Percentiles rank a stretch among this genome's conserved stretches.
These are phyloP conservation scores for Pugionium dolabratum DNA, from an alignment of 345 rosid species.

Conservation along the genomic window DNA sequence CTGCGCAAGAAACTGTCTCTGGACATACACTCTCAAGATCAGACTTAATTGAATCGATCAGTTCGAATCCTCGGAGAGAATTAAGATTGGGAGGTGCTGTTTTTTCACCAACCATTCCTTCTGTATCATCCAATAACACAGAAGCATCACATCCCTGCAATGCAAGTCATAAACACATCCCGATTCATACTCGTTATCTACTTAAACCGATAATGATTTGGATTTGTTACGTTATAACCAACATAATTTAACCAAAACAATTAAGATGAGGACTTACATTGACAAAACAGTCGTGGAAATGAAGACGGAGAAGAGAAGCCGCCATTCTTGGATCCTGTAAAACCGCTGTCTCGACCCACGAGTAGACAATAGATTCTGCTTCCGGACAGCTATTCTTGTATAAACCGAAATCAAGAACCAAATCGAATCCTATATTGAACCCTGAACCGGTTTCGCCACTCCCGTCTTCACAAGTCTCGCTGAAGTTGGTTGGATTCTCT, in stretches of 20 bases:
- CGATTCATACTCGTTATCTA: conserved; percentile 1
- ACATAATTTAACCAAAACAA: background rate
- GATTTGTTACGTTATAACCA: background rate
- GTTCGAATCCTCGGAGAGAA: conserved; percentile 84
- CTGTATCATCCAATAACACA: conserved; percentile 68
- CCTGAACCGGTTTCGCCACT: conserved; percentile 44
- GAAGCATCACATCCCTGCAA: conserved; percentile 88
- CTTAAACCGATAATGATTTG: conserved; percentile 12
- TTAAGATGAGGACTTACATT: conserved; percentile 48
- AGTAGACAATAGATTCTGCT: conserved; percentile 61
- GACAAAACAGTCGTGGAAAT: conserved; percentile 81
- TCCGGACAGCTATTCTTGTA: conserved; percentile 65
- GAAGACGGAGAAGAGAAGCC: conserved; percentile 74
- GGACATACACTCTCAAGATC: conserved; percentile 74
- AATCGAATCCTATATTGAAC: conserved; percentile 41
- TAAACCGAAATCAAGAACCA: conserved; percentile 48
- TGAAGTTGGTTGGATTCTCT: conserved; percentile 36
- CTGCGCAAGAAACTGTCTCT: conserved; percentile 82
- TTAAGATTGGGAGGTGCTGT: conserved; percentile 81
- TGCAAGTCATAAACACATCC: conserved; percentile 7
- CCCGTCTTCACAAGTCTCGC: conserved; percentile 50
- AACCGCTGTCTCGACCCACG: conserved; percentile 61
- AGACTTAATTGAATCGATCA: conserved; percentile 66
- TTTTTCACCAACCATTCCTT: conserved; percentile 67
- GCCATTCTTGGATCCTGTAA: conserved; percentile 74